Conservation (phyloP, 257 asterid genomes). For the Cordia subcordata region DNA sequence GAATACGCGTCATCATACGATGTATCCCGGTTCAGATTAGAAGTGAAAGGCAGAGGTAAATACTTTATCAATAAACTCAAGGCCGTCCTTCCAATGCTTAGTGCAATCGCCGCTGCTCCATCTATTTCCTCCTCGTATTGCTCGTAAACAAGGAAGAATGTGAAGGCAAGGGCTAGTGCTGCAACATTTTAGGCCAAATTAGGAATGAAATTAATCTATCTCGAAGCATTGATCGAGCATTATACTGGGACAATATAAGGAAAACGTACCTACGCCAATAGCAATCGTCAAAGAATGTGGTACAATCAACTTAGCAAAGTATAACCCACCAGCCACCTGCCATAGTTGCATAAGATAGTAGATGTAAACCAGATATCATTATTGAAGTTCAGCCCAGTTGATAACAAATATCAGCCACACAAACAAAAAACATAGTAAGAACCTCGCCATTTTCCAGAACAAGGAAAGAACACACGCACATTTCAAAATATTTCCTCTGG, state of each 20-base stretch:
- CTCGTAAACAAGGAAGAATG: conserved; percentile 65
- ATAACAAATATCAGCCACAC: not conserved
- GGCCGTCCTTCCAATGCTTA: conserved; percentile 11
- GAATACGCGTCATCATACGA: not conserved
- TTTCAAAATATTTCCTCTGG: no score
- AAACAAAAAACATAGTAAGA: not conserved
- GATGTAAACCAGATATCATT: not conserved
- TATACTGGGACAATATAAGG: not conserved
- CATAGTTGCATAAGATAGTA: conserved; percentile 1
- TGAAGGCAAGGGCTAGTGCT: conserved; percentile 65
- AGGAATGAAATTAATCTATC: conserved; percentile 6
- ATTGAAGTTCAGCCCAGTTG: not conserved
- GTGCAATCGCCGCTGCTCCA: conserved; percentile 13
- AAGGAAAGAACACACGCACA: no score
- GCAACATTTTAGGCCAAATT: conserved; percentile 27
- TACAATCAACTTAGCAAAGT: conserved; percentile 52
- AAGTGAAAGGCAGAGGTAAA: conserved; percentile 14
- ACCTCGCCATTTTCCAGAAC: not conserved
- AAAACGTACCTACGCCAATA: conserved; percentile 59
- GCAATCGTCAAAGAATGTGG: conserved; percentile 44
- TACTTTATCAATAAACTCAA: conserved; percentile 14
- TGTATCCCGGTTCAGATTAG: conserved; percentile 6
- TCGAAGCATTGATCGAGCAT: conserved; percentile 1
- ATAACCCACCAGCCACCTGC: conserved; percentile 59
- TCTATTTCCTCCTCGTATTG: conserved; percentile 85